These are phyloP conservation scores for Colletotrichum sp. DNA, from an alignment of 2,329 filamentous ascomycete species.

Conservation along the genomic window DNA sequence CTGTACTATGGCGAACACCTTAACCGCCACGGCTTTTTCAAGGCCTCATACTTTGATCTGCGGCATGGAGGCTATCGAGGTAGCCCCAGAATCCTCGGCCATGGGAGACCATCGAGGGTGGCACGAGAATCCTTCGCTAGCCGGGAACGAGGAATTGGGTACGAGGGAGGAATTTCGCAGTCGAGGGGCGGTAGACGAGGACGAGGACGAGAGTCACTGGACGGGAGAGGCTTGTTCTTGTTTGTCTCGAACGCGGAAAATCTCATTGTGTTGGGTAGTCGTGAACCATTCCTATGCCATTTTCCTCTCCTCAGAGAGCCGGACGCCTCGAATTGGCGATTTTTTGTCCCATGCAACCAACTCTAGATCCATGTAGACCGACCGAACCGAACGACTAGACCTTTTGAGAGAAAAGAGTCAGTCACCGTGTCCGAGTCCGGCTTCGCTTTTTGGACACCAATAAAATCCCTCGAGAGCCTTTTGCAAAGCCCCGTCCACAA, in stretches of 20 bases:
- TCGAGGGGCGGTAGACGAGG: background rate
- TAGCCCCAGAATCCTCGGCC: constrained; percentile 62
- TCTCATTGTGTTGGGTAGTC: constrained; percentile 25
- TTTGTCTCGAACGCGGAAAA: constrained; percentile 44
- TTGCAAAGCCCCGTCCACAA: background rate
- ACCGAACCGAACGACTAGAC: constrained; percentile 24
- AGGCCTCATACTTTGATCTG: constrained; percentile 59
- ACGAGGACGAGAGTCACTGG: constrained; percentile 1
- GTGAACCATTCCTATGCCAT: constrained; percentile 24
- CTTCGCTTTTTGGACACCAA: background rate
- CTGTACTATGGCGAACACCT: constrained; percentile 65
- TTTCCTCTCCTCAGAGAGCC: constrained; percentile 35
- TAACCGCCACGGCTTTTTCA: constrained; percentile 65
- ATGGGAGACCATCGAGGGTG: constrained; percentile 39
- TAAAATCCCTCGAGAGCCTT: background rate
- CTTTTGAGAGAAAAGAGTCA: background rate
- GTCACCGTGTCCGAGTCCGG: background rate
- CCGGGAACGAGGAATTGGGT: constrained; percentile 37
- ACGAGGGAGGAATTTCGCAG: background rate
- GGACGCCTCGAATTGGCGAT: constrained; percentile 49
- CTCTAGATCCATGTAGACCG: constrained; percentile 25
- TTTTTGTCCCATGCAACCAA: constrained; percentile 22
- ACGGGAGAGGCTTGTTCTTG: constrained; percentile 1
- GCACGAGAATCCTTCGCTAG: constrained; percentile 62
- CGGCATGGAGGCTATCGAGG: constrained; percentile 63